These are phyloP conservation scores for Rhinocladiella mackenziei DNA, from an alignment of 2,329 filamentous ascomycete genomes.

Conservation along the genomic window DNA sequence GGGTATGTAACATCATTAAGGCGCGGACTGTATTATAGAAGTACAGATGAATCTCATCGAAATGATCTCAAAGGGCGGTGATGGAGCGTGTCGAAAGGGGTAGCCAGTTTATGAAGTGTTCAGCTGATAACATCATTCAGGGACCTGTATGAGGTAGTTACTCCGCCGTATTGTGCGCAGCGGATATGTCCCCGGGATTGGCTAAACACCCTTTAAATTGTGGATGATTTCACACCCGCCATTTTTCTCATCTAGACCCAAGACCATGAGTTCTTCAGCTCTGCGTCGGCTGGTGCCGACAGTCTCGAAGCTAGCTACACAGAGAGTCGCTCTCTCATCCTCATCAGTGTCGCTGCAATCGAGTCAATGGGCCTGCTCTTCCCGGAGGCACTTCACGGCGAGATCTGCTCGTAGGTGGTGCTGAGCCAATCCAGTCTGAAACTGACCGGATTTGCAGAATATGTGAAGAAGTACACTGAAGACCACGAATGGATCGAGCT, in stretches of 20 bases:
- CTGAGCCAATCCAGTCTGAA: background rate
- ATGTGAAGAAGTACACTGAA: conserved; percentile 79
- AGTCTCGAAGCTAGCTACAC: conserved; percentile 11
- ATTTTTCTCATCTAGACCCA: background rate
- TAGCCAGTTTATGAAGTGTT: no score
- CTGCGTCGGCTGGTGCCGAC: conserved; percentile 15
- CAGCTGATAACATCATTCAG: no score
- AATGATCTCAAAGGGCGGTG: no score
- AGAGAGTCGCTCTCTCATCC: conserved; percentile 4
- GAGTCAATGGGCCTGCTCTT: conserved; percentile 5
- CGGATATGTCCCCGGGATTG: conserved; percentile 6
- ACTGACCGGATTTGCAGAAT: conserved; percentile 32
- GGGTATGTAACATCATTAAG: no score
- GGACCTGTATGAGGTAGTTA: no score
- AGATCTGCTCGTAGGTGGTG: conserved; percentile 17
- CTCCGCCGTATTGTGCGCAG: conserved; percentile 7
- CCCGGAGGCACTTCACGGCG: conserved; percentile 18
- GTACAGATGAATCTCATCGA: no score
- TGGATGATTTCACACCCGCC: no score
- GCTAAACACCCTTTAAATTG: no score
- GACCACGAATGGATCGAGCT: conserved; percentile 99
- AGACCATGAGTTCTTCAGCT: conserved; percentile 15
- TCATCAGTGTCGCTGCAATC: conserved; percentile 4
- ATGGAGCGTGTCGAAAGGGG: no score
- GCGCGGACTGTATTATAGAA: no score